phyloP scores from a whole-genome alignment of 2,329 filamentous ascomycete species.

The Bipolaris cookei region DNA sequence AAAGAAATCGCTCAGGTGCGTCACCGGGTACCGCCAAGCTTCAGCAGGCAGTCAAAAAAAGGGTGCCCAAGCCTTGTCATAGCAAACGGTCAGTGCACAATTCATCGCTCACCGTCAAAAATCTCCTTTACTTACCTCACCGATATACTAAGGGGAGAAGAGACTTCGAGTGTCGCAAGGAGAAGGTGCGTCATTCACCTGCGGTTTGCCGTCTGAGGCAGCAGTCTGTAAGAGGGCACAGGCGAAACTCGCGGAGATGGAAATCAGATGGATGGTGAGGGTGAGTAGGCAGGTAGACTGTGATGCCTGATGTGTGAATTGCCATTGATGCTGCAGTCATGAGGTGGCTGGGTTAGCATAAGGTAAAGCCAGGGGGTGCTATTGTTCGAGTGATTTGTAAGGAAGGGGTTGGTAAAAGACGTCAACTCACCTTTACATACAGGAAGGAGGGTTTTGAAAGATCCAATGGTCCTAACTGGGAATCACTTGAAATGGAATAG shows the following conservation, averaged over 20 bases:
- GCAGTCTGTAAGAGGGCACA: neutral
- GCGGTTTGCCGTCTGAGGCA: neutral
- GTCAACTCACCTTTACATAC: neutral
- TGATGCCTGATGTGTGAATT: neutral
- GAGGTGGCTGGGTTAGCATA: too few relatives aligned
- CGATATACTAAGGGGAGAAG: too few relatives aligned
- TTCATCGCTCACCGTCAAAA: neutral
- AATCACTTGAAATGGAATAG: neutral
- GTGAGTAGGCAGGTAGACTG: neutral
- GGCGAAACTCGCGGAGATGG: too few relatives aligned
- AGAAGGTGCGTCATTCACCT: neutral
- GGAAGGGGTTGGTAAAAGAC: neutral
- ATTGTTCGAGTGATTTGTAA: neutral
- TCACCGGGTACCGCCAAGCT: neutral
- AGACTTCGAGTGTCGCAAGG: neutral
- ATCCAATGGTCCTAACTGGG: neutral
- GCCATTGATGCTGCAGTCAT: neutral
- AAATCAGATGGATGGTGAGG: neutral
- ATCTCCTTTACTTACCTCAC: neutral
- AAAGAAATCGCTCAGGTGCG: too few relatives aligned
- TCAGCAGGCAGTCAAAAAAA: neutral
- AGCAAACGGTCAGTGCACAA: neutral
- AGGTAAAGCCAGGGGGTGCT: too few relatives aligned
- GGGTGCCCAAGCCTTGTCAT: neutral
- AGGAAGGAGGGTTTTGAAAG: neutral